These are phyloP conservation scores for Scheffersomyces spartinae DNA, from an alignment of 805 yeast species.

Conservation along the genomic window DNA sequence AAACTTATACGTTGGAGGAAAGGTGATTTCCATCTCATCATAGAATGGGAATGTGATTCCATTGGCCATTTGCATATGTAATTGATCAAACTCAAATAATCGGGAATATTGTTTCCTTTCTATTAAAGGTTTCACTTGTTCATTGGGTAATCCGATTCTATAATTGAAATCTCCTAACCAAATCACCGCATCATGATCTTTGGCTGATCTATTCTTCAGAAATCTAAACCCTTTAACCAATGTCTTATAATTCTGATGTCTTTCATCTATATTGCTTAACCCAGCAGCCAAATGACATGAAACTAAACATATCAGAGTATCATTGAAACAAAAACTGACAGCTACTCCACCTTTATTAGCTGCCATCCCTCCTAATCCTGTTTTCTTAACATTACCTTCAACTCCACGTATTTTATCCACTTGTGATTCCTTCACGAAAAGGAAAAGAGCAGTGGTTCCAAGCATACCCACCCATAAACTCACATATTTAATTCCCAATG, in stretches of 20 bases:
- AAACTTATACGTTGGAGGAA: conserved; percentile 90
- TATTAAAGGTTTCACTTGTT: conserved; percentile 47
- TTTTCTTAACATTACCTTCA: conserved; percentile 69
- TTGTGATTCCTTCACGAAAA: conserved; percentile 51
- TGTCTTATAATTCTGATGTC: conserved; percentile 79
- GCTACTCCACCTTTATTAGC: conserved; percentile 75
- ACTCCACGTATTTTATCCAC: conserved; percentile 44
- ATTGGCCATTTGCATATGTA: conserved; percentile 57
- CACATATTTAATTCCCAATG: conserved; percentile 30
- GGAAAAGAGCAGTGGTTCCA: conserved; percentile 70
- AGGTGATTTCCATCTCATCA: conserved; percentile 67
- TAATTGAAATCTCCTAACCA: conserved; percentile 95
- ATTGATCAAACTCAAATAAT: conserved; percentile 66
- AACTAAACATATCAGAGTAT: conserved; percentile 66
- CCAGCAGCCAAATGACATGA: conserved; percentile 94
- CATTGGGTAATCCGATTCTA: conserved; percentile 60
- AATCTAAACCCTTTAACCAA: conserved; percentile 61
- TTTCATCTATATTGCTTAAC: conserved; percentile 61
- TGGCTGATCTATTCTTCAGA: conserved; percentile 43
- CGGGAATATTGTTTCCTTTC: conserved; percentile 33
- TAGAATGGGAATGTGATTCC: conserved; percentile 76
- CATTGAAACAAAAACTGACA: conserved; percentile 52
- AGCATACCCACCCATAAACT: conserved; percentile 67
- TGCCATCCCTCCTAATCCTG: conserved; percentile 90
- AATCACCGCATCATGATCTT: conserved; percentile 72